Evolutionary conservation across 1,284 basidiomycete genomes (phyloP), one percentile per base, ranked within the genome.

Genomic region (Inonotus obliquus): DNA sequence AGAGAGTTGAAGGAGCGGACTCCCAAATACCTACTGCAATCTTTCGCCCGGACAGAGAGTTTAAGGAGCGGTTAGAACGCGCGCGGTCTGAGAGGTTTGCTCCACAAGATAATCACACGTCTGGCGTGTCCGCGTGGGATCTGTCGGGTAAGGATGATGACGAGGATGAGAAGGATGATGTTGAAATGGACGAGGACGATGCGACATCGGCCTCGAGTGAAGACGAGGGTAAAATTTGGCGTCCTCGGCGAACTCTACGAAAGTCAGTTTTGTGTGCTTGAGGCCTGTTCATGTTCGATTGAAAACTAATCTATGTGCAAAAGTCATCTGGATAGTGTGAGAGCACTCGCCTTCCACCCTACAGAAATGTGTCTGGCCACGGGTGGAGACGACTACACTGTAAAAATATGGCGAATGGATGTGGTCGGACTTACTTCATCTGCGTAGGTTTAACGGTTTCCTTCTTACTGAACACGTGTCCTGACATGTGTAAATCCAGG

Each of bases 381-480:
- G 47, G 96, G 91, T 41, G 92, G 94, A 44, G 96, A 98, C 73
- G 97, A 99, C 72, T 92, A 86, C 72, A 96, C 94, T 13, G 89
- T 99, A 67, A 99, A 98, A 76, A 86, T 98, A 65, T 99, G 96
- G 96, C 82, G 91, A 65, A 83, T 94, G 77, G 91, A 93, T 67
- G 82, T 87, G 25, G 76, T 82, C 38, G 80, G 82, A 67, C 76
- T 93, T 61, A 82, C 88, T 19, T 87, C 89, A 49, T 84, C 87
- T 64, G 79, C 78, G 89, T 91, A 76, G 70, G 87, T 83, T 41
- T 61, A 59, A 39, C 62, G 62, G 66, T 48, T 59, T 32, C 58
- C 29, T 25, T 19, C 17, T 54, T 59, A 63, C 45, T 58, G 35
- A 53, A 60, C 61, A 64, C 54, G 39, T 62, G 65, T 48, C 49